Evolutionary conservation across 495 filamentous ascomycete species (phyloP).

Genomic region (Arthonia radiata): DNA sequence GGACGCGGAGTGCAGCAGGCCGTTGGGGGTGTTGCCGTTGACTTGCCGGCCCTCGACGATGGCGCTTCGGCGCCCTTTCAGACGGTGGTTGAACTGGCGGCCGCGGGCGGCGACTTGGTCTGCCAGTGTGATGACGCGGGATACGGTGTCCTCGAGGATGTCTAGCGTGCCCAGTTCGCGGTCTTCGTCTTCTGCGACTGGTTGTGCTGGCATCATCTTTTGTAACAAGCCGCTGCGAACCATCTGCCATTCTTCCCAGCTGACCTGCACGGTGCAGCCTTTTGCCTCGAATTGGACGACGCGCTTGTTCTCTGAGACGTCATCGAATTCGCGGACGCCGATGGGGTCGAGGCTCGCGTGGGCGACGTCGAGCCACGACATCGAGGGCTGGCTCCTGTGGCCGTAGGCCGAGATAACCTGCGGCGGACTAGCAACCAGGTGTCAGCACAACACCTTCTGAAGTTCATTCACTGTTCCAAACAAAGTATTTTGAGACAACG

Average conservation of each 20-base stretch:
- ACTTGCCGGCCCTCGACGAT: slow-evolving; percentile 29
- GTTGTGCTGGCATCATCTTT: slow-evolving; percentile 60
- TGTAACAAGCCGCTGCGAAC: slow-evolving; percentile 61
- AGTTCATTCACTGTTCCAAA: no score
- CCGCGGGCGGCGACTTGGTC: slow-evolving; percentile 55
- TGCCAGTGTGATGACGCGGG: slow-evolving; percentile 49
- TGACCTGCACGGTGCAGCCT: slow-evolving; percentile 60
- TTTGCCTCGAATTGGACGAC: slow-evolving; percentile 64
- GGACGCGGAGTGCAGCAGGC: slow-evolving; percentile 15
- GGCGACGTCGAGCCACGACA: slow-evolving; percentile 67
- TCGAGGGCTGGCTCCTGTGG: slow-evolving; percentile 16
- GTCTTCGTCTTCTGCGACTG: slow-evolving; percentile 64
- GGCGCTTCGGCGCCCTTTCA: slow-evolving; percentile 48
- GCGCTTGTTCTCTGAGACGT: no score
- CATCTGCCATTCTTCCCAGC: slow-evolving; percentile 63
- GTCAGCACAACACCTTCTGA: no score
- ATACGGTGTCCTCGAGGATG: slow-evolving; percentile 52
- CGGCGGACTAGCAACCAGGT: no score
- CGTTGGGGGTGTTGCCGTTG: slow-evolving; percentile 5
- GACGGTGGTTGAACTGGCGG: slow-evolving; percentile 55
- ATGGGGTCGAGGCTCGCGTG: no score
- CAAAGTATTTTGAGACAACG: no score
- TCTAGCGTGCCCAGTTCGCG: slow-evolving; percentile 65
- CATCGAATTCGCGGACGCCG: no score
- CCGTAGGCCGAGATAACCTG: slow-evolving; percentile 40